Conservation (phyloP, 495 filamentous ascomycete species). For the Neurospora cerealis region DNA sequence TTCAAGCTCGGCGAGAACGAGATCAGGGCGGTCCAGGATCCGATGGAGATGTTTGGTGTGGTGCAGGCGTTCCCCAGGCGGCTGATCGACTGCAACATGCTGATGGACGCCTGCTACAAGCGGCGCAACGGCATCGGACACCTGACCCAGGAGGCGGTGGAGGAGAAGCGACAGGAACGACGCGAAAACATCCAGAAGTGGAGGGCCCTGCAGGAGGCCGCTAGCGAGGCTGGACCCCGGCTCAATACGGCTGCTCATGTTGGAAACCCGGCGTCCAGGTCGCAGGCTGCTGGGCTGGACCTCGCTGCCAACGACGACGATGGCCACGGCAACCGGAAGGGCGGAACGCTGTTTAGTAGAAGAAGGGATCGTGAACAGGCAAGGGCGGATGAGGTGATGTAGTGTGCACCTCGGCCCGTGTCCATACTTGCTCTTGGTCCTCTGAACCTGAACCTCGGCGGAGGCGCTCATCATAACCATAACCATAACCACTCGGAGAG, state of each 20-base stretch:
- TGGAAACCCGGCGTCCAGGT: not conserved
- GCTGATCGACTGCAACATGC: conserved; percentile 66
- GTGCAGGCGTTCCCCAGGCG: conserved; percentile 82
- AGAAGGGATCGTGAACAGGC: conserved; percentile 19
- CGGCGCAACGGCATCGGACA: conserved; percentile 79
- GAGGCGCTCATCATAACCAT: not conserved
- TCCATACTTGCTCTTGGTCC: conserved; percentile 11
- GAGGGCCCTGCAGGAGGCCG: conserved; percentile 32
- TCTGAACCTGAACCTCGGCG: not conserved
- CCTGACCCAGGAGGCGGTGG: conserved; percentile 56
- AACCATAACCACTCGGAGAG: not conserved
- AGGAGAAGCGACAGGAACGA: conserved; percentile 50
- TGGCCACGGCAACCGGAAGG: conserved; percentile 17
- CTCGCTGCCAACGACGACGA: conserved; percentile 14
- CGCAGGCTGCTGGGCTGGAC: conserved; percentile 18
- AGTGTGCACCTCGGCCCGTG: conserved; percentile 16
- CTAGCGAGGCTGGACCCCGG: conserved; percentile 5
- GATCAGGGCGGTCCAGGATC: conserved; percentile 70
- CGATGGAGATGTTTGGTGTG: conserved; percentile 93
- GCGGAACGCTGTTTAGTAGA: conserved; percentile 27
- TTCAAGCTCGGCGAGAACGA: conserved; percentile 85
- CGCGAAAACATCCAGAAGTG: conserved; percentile 33
- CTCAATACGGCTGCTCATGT: not conserved
- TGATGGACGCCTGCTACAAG: conserved; percentile 74
- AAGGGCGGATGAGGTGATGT: conserved; percentile 23